Evolutionary conservation across 2,329 filamentous ascomycete genomes (phyloP), one percentile per base, ranked within the genome.

Genomic region (Fusarium mundagurra): DNA sequence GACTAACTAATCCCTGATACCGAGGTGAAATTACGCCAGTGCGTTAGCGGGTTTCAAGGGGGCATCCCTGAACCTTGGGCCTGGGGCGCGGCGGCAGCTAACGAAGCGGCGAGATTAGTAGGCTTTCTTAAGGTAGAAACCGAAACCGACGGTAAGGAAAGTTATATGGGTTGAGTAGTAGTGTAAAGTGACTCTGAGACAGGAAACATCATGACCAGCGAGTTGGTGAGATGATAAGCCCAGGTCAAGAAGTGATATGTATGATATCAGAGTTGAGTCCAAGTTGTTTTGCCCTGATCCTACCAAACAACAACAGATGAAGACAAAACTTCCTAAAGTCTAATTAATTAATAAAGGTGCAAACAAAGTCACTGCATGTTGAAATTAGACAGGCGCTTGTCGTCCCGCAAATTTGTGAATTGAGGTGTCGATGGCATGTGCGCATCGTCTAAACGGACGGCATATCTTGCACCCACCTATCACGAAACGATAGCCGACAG

Each of bases 31-130:
- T 86, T 86, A 82, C 81, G 78, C 82, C 83, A 83, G 81, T 80
- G 76, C 78, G 76, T 83, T 86, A 86, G 85, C 84, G 84, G 84
- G 87, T 89, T 89, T 89, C 85, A 88, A 86, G 85, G 84, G 82
- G 85, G 84, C 81, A 72, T 73, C 75, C 76, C 73, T 75, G 72
- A 74, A 60, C 77, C 76, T 65, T 69, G 66, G 62, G 51, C 76
- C 66, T 69, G 67, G 62, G 54, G 60, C 62, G 54, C 71, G 63
- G 72, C 72, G 74, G 72, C 68, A 76, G 69, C 74, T 73, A 76
- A 75, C 61, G 61, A 75, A 73, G 64, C 69, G 72, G 65, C 72
- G 72, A 73, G 72, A 64, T 60, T 73, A 67, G 72, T 69, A 61
- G 48, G 61, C 43, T 61, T 41, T 57, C 34, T 41, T 64, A 68